Percentiles rank a stretch among this genome's conserved stretches.
phyloP scores from a whole-genome alignment of 805 yeast genomes.

The Yarrowia yakushimensis region DNA sequence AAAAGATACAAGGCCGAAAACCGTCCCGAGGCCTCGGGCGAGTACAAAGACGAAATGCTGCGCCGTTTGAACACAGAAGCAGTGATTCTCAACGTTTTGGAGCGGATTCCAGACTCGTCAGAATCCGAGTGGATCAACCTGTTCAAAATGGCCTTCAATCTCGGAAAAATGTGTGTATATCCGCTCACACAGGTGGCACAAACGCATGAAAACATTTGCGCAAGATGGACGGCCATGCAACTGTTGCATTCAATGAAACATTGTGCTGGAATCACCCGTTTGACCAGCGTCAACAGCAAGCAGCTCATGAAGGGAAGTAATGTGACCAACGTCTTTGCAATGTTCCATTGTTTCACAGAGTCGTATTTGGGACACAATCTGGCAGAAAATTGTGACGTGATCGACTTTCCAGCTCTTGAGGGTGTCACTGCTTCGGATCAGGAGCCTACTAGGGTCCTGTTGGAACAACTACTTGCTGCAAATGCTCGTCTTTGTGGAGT shows the following conservation, averaged over 20 bases:
- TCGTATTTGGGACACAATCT: not conserved
- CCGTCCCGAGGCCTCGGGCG: not conserved
- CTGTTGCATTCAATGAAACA: slow-evolving; percentile 15
- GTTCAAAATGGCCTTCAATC: slow-evolving; percentile 9
- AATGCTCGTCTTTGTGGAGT: not conserved
- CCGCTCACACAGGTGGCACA: slow-evolving; percentile 5
- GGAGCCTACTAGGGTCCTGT: not conserved
- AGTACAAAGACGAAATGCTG: slow-evolving; percentile 8
- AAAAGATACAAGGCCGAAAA: not conserved
- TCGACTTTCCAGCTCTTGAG: not conserved
- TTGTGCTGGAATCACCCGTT: slow-evolving; percentile 11
- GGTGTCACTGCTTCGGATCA: not conserved
- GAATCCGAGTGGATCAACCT: slow-evolving; percentile 3
- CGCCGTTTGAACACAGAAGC: not conserved
- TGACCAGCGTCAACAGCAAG: not conserved
- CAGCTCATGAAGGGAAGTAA: not conserved
- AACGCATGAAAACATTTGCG: not conserved
- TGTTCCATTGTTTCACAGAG: slow-evolving; percentile 9
- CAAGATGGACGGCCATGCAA: slow-evolving; percentile 8
- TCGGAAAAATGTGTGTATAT: slow-evolving; percentile 9
- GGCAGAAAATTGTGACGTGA: not conserved
- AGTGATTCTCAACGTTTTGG: not conserved
- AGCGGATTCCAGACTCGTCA: not conserved
- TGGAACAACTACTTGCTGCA: not conserved
- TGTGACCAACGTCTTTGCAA: not conserved